A percentile compares a stretch with the other conserved stretches of the same genome.
Conservation (phyloP, 2,329 filamentous ascomycete genomes). For the Fusarium staphyleae region DNA sequence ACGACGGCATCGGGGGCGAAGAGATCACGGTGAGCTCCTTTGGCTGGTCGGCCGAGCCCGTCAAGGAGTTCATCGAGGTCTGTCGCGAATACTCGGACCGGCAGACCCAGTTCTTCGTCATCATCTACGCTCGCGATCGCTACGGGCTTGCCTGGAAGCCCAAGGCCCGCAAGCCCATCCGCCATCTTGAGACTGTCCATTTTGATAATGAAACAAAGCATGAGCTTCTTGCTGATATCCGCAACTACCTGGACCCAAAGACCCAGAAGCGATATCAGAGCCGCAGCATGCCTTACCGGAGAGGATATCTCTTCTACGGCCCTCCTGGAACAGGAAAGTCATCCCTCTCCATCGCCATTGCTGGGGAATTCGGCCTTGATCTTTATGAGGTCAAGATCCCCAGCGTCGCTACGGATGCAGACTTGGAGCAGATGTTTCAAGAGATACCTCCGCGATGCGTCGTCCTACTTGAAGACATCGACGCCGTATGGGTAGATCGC, state of each 20-base stretch:
- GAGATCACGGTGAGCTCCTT: constrained; percentile 58
- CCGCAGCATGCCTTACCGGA: constrained; percentile 51
- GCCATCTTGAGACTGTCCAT: constrained; percentile 58
- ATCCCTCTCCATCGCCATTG: constrained; percentile 59
- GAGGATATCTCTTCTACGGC: constrained; percentile 70
- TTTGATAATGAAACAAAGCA: constrained; percentile 56
- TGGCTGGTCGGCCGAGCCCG: constrained; percentile 58
- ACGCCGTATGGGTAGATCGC: constrained; percentile 50
- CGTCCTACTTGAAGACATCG: constrained; percentile 63
- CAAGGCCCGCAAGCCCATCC: constrained; percentile 57
- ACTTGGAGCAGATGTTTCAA: constrained; percentile 59
- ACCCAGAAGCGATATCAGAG: constrained; percentile 66
- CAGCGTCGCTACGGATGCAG: constrained; percentile 58
- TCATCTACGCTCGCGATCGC: constrained; percentile 55
- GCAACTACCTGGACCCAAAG: constrained; percentile 58
- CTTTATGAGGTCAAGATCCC: constrained; percentile 59
- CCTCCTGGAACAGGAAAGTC: constrained; percentile 69
- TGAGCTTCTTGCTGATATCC: constrained; percentile 57
- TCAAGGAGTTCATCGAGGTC: constrained; percentile 53
- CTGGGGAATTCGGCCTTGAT: constrained; percentile 58
- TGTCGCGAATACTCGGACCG: constrained; percentile 58
- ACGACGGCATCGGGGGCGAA: constrained; percentile 55
- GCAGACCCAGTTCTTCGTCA: constrained; percentile 58
- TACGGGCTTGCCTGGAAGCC: constrained; percentile 58
- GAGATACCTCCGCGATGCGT: constrained; percentile 60